Percentiles rank a stretch among this genome's conserved stretches.
Evolutionary conservation across 2,329 filamentous ascomycete species (phyloP).

Genomic region (Neoscytalidium dimidiatum): DNA sequence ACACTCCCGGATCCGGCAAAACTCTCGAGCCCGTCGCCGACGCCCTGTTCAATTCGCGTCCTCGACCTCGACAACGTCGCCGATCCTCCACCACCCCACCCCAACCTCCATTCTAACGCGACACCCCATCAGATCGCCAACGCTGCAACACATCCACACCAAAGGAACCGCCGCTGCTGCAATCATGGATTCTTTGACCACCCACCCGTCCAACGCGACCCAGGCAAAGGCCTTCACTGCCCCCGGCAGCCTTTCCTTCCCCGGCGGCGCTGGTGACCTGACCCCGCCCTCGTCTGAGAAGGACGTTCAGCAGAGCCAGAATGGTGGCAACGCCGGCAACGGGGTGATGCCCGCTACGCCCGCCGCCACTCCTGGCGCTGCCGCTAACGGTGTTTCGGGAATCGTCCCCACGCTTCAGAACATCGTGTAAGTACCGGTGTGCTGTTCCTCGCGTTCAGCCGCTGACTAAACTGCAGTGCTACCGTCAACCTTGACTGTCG

Average conservation of each 20-base stretch:
- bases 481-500: conserved; percentile 98
- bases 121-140: conserved; percentile 8
- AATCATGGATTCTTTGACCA: conserved; percentile 85
- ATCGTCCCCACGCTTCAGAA: conserved; percentile 85
- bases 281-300: conserved; percentile 77
- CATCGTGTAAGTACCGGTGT: conserved; percentile 67
- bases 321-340: conserved; percentile 45
- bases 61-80: not conserved
- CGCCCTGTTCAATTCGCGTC: conserved; percentile 2
- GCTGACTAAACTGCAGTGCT: conserved; percentile 62
- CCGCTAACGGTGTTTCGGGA: conserved; percentile 76
- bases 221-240: conserved; percentile 94
- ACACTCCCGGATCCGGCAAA: conserved; percentile 20
- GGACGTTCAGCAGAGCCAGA: conserved; percentile 57
- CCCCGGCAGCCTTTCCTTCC: conserved; percentile 88
- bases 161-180: conserved; percentile 21
- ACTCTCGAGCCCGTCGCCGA: conserved; percentile 9
- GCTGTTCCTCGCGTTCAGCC: conserved; percentile 27
- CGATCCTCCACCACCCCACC: conserved; percentile 2
- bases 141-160: not conserved
- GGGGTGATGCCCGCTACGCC: conserved; percentile 89
- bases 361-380: conserved; percentile 82
- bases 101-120: conserved; percentile 4
- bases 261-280: conserved; percentile 71
- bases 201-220: conserved; percentile 85